These are phyloP conservation scores for Metschnikowia hibisci DNA, from an alignment of 805 yeast genomes.

Conservation along the genomic window DNA sequence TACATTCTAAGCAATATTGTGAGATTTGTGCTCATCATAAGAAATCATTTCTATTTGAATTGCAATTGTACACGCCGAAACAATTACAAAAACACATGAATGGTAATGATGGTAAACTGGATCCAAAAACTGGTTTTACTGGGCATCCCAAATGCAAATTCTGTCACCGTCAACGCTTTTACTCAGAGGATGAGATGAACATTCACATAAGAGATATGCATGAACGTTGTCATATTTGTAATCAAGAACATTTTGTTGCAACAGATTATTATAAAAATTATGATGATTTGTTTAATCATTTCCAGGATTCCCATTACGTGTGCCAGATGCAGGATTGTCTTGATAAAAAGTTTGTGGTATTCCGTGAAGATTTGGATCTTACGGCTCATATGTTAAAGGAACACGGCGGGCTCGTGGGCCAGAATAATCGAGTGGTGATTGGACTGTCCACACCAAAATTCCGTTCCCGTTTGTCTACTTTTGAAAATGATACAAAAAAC, in stretches of 20 bases:
- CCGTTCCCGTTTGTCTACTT: constrained; percentile 63
- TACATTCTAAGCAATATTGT: constrained; percentile 66
- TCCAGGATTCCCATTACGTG: constrained; percentile 64
- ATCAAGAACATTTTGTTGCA: constrained; percentile 58
- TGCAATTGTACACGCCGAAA: constrained; percentile 54
- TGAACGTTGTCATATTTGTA: constrained; percentile 89
- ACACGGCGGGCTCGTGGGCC: constrained; percentile 59
- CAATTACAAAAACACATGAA: constrained; percentile 67
- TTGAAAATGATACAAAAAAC: constrained; percentile 22
- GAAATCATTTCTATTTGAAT: constrained; percentile 71
- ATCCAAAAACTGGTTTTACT: constrained; percentile 52
- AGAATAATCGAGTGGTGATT: constrained; percentile 39
- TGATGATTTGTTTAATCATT: constrained; percentile 71
- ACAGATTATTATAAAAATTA: constrained; percentile 69
- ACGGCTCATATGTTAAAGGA: constrained; percentile 84
- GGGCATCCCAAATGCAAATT: constrained; percentile 91
- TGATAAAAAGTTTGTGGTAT: constrained; percentile 89
- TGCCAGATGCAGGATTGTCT: constrained; percentile 77
- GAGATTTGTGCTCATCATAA: constrained; percentile 73
- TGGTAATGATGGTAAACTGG: constrained; percentile 49
- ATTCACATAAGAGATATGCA: constrained; percentile 79
- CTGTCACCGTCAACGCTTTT: constrained; percentile 71
- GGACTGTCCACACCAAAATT: constrained; percentile 40
- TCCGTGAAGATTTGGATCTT: constrained; percentile 78
- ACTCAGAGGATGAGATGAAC: constrained; percentile 82